A percentile compares a stretch with the other conserved stretches of the same genome.
These are phyloP conservation scores for Drosera spatulata DNA, from an alignment of 179 eudicot species.

Conservation along the genomic window DNA sequence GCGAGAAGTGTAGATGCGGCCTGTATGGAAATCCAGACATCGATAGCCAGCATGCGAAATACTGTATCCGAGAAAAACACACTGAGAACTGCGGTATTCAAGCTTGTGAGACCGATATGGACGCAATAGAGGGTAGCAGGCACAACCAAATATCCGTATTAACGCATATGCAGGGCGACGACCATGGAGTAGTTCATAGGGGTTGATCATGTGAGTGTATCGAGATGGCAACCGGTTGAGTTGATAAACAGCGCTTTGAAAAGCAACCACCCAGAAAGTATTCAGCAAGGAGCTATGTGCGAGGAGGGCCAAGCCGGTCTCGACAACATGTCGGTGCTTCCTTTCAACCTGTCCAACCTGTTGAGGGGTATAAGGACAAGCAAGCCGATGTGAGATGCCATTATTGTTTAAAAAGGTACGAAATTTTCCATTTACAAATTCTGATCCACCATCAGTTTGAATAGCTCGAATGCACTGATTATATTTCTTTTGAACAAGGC, in stretches of 20 bases:
- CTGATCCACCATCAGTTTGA: background rate
- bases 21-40: background rate
- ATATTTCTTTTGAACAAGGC: background rate
- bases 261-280: background rate
- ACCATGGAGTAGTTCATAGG: background rate
- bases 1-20: background rate
- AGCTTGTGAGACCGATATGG: background rate
- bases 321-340: too few relatives aligned
- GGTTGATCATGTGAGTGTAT: background rate
- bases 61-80: background rate
- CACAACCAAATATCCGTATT: background rate
- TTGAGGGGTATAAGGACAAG: too few relatives aligned
- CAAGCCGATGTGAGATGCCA: too few relatives aligned
- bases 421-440: background rate
- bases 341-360: too few relatives aligned
- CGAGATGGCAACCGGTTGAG: background rate
- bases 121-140: too few relatives aligned
- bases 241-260: background rate
- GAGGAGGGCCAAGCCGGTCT: too few relatives aligned
- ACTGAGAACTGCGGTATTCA: background rate
- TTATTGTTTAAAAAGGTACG: background rate
- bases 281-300: background rate
- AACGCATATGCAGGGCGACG: background rate
- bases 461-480: background rate
- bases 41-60: background rate